A percentile compares a stretch with the other conserved stretches of the same genome.
Conservation (phyloP, 352 stramenopile species). For the Discostella stelligera region DNA sequence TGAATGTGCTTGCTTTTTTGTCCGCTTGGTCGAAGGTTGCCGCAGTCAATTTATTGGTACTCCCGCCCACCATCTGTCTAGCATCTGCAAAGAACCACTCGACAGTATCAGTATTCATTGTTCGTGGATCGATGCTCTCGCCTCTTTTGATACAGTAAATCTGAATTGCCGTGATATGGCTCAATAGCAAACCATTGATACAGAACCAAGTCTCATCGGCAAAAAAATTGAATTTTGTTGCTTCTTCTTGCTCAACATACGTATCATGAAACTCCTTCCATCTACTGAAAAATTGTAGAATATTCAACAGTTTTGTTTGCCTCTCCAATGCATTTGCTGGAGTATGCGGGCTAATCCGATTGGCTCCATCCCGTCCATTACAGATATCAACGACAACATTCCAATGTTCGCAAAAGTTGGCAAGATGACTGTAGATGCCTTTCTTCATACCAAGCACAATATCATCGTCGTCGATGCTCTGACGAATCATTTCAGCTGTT, state of each 20-base stretch:
- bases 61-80: constrained; percentile 23
- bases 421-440: constrained; percentile 11
- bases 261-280: constrained; percentile 22
- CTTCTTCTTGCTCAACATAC: neutral
- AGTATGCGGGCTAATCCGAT: neutral
- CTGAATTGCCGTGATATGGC: constrained; percentile 15
- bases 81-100: constrained; percentile 22
- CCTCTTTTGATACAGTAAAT: constrained; percentile 15
- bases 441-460: constrained; percentile 10
- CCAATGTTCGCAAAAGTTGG: constrained; percentile 10
- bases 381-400: constrained; percentile 16
- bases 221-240: constrained; percentile 27
- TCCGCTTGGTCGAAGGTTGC: constrained; percentile 12
- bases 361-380: constrained; percentile 6
- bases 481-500: constrained; percentile 13
- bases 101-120: constrained; percentile 13
- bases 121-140: constrained; percentile 4
- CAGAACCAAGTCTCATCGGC: neutral
- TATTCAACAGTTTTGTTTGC: constrained; percentile 12
- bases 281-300: constrained; percentile 17
- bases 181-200: constrained; percentile 18
- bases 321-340: constrained; percentile 7
- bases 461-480: constrained; percentile 5
- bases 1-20: constrained; percentile 11
- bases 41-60: constrained; percentile 18